Conservation (phyloP, 2,329 filamentous ascomycete genomes). For the Colletotrichum truncatum region DNA sequence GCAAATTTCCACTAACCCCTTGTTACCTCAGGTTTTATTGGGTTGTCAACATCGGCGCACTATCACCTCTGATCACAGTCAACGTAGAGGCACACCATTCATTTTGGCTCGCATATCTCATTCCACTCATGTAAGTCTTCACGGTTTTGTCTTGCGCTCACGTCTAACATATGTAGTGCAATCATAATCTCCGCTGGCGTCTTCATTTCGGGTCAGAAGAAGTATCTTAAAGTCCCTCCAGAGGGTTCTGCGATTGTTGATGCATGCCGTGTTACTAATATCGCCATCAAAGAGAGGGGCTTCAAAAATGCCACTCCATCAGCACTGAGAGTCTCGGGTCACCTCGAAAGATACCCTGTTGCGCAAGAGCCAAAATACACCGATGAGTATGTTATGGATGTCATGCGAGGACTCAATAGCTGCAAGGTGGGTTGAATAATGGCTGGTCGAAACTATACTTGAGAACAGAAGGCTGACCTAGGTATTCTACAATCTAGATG, state of each 20-base stretch:
- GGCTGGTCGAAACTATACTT: not conserved
- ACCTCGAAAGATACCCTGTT: slow-evolving; percentile 32
- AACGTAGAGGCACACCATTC: slow-evolving; percentile 20
- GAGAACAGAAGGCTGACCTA: not conserved
- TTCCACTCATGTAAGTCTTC: slow-evolving; percentile 33
- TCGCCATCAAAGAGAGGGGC: slow-evolving; percentile 33
- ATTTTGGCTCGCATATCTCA: slow-evolving; percentile 24
- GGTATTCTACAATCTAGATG: slow-evolving; percentile 13
- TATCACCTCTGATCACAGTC: slow-evolving; percentile 51
- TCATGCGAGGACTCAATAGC: slow-evolving; percentile 33
- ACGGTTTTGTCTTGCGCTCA: not conserved
- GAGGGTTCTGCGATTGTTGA: slow-evolving; percentile 23
- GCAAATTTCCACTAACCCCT: not conserved
- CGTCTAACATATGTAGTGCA: not conserved
- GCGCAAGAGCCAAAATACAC: slow-evolving; percentile 36
- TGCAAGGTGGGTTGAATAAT: slow-evolving; percentile 35
- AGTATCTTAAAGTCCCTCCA: slow-evolving; percentile 15
- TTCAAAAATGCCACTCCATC: slow-evolving; percentile 23
- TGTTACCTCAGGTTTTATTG: slow-evolving; percentile 69
- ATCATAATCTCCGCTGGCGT: slow-evolving; percentile 13
- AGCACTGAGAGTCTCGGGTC: slow-evolving; percentile 31
- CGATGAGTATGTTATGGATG: slow-evolving; percentile 34
- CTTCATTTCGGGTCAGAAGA: slow-evolving; percentile 13
- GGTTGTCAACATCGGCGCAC: slow-evolving; percentile 61
- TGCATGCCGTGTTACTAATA: slow-evolving; percentile 30